Conservation (phyloP, 176 grass and related monocot genomes). For the Oryza brachyantha region DNA sequence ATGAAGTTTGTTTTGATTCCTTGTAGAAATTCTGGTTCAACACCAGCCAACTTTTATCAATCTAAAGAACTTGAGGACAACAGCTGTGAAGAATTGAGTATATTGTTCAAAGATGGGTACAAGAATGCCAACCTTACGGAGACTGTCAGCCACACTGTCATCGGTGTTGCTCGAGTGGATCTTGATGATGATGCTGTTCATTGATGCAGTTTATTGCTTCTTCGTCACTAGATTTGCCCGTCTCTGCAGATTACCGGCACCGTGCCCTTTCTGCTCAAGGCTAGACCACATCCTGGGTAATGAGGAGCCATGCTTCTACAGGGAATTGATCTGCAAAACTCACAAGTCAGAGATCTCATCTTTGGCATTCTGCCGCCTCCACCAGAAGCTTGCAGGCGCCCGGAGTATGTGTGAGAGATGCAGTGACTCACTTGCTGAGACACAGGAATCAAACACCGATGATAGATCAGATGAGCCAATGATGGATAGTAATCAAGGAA, state of each 20-base stretch:
- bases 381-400: constrained; percentile 58
- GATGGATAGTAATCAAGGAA: neutral
- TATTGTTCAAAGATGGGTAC: constrained; percentile 25
- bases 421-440: constrained; percentile 34
- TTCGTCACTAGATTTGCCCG: constrained; percentile 70
- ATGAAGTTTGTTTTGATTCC: constrained; percentile 10
- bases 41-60: constrained; percentile 3
- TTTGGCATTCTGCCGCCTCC: constrained; percentile 66
- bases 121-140: constrained; percentile 31
- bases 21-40: constrained; percentile 18
- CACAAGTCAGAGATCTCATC: constrained; percentile 85
- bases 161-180: constrained; percentile 71
- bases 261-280: constrained; percentile 78
- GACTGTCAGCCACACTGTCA: constrained; percentile 46
- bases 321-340: constrained; percentile 70
- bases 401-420: constrained; percentile 64
- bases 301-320: constrained; percentile 75
- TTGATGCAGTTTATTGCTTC: constrained; percentile 64
- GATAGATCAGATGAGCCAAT: constrained; percentile 1
- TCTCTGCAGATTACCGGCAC: constrained; percentile 58
- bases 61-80: constrained; percentile 11
- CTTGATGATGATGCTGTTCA: constrained; percentile 77
- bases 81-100: neutral
- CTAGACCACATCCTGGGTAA: constrained; percentile 74
- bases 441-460: constrained; percentile 11